Evolutionary conservation across 1,284 basidiomycete species (phyloP).

Genomic region (Ustilago cynodontis): DNA sequence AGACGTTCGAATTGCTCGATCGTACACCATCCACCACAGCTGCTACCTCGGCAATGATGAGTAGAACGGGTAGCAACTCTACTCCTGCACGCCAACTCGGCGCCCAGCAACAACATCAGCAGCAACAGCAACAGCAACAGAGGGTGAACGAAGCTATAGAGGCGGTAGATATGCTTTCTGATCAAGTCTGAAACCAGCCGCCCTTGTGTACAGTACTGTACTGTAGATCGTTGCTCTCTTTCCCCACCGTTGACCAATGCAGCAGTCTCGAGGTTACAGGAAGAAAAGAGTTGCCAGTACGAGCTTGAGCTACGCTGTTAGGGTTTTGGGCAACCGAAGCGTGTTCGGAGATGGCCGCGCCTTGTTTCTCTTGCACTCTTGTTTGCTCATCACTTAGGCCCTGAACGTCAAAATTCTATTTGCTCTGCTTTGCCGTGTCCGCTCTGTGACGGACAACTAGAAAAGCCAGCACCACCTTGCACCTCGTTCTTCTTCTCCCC

Average conservation of each 20-base stretch:
- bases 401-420: too few relatives aligned
- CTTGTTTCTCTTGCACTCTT: background rate
- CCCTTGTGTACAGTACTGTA: too few relatives aligned
- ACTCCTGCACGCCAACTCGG: background rate
- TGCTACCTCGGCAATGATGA: slow-evolving; percentile 21
- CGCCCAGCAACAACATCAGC: too few relatives aligned
- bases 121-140: background rate
- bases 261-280: too few relatives aligned
- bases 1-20: slow-evolving; percentile 16
- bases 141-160: slow-evolving; percentile 15
- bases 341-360: background rate
- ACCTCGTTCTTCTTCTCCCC: background rate
- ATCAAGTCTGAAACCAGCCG: background rate
- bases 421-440: too few relatives aligned
- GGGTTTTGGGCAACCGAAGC: background rate
- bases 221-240: too few relatives aligned
- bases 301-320: background rate
- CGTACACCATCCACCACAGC: background rate
- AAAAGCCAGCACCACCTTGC: background rate
- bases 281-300: too few relatives aligned
- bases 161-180: slow-evolving; percentile 27
- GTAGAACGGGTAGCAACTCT: slow-evolving; percentile 24
- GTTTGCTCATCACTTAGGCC: too few relatives aligned
- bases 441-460: too few relatives aligned
- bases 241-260: too few relatives aligned